phyloP scores from a whole-genome alignment of 441 rosid genomes.

The Pelargonium fulgidum region DNA sequence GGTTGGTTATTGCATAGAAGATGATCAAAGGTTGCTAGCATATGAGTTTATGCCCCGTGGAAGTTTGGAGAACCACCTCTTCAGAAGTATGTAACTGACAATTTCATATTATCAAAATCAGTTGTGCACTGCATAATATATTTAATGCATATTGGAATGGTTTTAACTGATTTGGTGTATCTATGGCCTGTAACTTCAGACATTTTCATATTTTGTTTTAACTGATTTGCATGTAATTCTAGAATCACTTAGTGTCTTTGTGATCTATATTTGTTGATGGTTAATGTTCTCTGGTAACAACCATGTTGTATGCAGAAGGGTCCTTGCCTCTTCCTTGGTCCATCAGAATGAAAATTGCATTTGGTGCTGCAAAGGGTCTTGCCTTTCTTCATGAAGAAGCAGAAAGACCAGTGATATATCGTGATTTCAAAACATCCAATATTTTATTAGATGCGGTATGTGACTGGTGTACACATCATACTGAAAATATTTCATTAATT shows the following conservation, averaged over 20 bases:
- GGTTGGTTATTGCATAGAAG: constrained; percentile 60
- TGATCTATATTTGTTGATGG: constrained; percentile 7
- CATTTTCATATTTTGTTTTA: no score
- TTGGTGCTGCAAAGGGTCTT: constrained; percentile 47
- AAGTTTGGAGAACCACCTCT: constrained; percentile 58
- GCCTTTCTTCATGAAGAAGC: constrained; percentile 73
- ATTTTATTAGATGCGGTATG: constrained; percentile 58
- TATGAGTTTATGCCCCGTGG: constrained; percentile 63
- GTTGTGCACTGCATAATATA: no score
- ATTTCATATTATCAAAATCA: not conserved
- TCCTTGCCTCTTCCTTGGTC: constrained; percentile 68
- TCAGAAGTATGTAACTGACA: constrained; percentile 43
- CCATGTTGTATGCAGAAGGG: constrained; percentile 45
- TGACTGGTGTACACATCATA: constrained; percentile 8
- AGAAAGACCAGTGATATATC: constrained; percentile 63
- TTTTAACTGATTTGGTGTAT: no score
- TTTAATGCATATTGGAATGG: no score
- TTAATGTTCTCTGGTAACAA: constrained; percentile 32
- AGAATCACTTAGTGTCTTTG: no score
- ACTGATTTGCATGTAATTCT: no score
- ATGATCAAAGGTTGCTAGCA: constrained; percentile 50
- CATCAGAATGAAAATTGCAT: constrained; percentile 5
- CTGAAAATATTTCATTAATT: not conserved
- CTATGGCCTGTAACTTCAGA: no score
- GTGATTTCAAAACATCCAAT: constrained; percentile 66